Conservation (phyloP, 2,329 filamentous ascomycete species). For the Aquanectria penicillioides region DNA sequence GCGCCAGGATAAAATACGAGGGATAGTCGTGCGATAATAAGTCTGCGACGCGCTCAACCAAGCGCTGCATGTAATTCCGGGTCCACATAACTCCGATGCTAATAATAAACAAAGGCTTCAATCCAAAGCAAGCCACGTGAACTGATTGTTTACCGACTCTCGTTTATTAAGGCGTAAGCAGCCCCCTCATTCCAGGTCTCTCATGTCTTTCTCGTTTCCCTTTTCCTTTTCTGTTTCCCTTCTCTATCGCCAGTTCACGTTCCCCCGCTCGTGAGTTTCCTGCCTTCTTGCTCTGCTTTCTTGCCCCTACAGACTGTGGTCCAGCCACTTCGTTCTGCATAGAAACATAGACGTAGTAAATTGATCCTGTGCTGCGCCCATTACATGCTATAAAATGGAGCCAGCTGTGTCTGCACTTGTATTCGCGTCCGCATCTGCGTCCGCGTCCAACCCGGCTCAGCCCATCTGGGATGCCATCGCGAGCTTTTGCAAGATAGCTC, state of each 20-base stretch:
- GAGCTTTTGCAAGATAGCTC: slow-evolving; percentile 30
- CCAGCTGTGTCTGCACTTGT: too few species aligned
- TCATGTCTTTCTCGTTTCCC: neutral
- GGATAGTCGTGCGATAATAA: too few species aligned
- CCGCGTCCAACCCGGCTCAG: neutral
- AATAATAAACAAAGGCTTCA: too few species aligned
- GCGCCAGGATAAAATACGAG: too few species aligned
- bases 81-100: slow-evolving; percentile 2
- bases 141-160: neutral
- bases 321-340: neutral
- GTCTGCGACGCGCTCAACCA: neutral
- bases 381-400: slow-evolving; percentile 49
- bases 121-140: slow-evolving; percentile 6
- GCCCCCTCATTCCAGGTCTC: neutral
- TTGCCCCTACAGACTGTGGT: too few species aligned
- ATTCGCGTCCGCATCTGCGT: too few species aligned
- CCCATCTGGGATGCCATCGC: slow-evolving; percentile 20
- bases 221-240: too few species aligned
- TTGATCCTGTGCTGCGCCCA: slow-evolving; percentile 29
- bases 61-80: neutral
- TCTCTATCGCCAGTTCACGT: too few species aligned
- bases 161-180: slow-evolving; percentile 7
- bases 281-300: too few species aligned
- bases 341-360: slow-evolving; percentile 11
- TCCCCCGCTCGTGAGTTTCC: too few species aligned